A percentile compares a stretch with the other conserved stretches of the same genome.
Evolutionary conservation across 805 yeast species (phyloP).

Genomic region (Lipomyces lipofer): DNA sequence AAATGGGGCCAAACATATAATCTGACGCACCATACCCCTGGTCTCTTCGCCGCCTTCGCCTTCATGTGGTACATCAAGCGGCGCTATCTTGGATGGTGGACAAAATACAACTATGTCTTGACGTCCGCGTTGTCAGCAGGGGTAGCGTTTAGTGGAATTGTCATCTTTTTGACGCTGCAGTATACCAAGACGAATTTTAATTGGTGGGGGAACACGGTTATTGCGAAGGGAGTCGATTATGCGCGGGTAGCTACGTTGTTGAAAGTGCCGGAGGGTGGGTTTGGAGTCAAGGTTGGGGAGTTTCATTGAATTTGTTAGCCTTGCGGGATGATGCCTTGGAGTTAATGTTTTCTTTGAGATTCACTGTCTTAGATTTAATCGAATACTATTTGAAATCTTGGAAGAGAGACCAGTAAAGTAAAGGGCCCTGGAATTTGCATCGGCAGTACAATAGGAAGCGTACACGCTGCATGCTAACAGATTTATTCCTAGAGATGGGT

Average conservation of each 20-base stretch:
- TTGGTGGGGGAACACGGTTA: constrained; percentile 60
- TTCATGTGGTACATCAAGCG: constrained; percentile 60
- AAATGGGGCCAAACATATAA: constrained; percentile 15
- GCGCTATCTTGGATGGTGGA: constrained; percentile 66
- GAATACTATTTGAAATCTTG: no score
- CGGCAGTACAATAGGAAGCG: no score
- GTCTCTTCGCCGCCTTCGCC: constrained; percentile 47
- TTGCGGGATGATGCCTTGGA: no score
- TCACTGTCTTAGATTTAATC: no score
- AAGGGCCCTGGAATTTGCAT: no score
- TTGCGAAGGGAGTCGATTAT: constrained; percentile 11
- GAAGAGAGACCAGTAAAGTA: no score
- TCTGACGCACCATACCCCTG: constrained; percentile 40
- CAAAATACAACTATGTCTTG: constrained; percentile 64
- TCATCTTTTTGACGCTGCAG: constrained; percentile 51
- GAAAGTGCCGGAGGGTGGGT: background rate
- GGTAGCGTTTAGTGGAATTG: constrained; percentile 60
- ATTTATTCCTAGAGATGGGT: no score
- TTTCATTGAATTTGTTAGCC: background rate
- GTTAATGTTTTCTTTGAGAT: no score
- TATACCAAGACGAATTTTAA: constrained; percentile 39
- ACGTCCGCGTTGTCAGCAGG: constrained; percentile 68
- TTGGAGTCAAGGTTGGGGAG: background rate
- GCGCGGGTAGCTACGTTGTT: background rate
- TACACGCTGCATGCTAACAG: no score